Evolutionary conservation across 2,329 filamentous ascomycete species (phyloP).

Genomic region (Fusarium luffae): DNA sequence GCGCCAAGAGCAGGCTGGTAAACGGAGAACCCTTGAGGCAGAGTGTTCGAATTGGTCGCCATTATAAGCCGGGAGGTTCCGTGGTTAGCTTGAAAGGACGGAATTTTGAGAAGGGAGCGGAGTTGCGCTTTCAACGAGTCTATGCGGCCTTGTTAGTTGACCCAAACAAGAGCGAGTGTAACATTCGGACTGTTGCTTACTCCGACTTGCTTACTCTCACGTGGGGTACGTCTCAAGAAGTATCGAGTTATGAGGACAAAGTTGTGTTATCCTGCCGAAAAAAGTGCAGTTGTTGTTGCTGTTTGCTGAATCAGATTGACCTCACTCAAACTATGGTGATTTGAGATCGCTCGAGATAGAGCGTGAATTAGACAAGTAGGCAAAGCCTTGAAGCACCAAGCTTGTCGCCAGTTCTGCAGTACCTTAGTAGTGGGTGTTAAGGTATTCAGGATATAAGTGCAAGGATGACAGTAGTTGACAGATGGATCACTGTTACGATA

Average conservation of each 20-base stretch:
- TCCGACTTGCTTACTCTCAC: constrained; percentile 40
- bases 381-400: constrained; percentile 31
- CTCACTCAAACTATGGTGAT: constrained; percentile 11
- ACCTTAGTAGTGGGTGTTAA: constrained; percentile 1
- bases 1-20: constrained; percentile 68
- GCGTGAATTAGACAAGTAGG: constrained; percentile 15
- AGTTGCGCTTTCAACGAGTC: constrained; percentile 10
- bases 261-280: background rate
- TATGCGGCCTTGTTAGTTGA: constrained; percentile 21
- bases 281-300: background rate
- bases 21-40: constrained; percentile 66
- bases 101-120: constrained; percentile 19
- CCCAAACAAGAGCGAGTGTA: background rate
- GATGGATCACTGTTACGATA: background rate
- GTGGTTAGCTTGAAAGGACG: constrained; percentile 12
- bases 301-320: background rate
- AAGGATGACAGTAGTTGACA: background rate
- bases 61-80: constrained; percentile 40
- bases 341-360: constrained; percentile 23
- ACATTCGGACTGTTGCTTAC: constrained; percentile 38
- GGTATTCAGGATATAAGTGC: background rate
- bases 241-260: background rate
- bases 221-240: constrained; percentile 13
- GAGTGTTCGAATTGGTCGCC: constrained; percentile 38
- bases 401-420: constrained; percentile 34